Evolutionary conservation across 257 asterid genomes (phyloP).

Genomic region (Mentha longifolia): DNA sequence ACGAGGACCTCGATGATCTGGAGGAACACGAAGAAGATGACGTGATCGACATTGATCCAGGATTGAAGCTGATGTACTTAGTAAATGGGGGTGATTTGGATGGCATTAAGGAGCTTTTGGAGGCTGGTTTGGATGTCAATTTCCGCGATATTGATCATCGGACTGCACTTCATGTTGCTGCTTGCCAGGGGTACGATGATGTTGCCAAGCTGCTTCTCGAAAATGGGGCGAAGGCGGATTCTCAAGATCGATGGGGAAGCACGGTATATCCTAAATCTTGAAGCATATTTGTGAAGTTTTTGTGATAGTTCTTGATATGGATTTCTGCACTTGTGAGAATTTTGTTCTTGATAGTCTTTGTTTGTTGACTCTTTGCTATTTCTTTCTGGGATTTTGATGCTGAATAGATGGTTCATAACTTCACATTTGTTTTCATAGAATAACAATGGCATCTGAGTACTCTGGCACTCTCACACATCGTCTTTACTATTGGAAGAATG

Average conservation of each 20-base stretch:
- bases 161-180: constrained; percentile 91
- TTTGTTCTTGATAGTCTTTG: constrained; percentile 1
- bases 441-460: constrained; percentile 8
- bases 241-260: constrained; percentile 95
- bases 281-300: background rate
- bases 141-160: constrained; percentile 87
- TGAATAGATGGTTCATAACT: background rate
- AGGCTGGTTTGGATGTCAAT: constrained; percentile 69
- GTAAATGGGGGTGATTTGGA: constrained; percentile 88
- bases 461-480: background rate
- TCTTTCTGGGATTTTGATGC: background rate
- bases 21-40: constrained; percentile 59
- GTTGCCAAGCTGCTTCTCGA: constrained; percentile 66
- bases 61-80: constrained; percentile 80
- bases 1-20: constrained; percentile 46
- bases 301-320: background rate
- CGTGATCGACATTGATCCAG: constrained; percentile 65
- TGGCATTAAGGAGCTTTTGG: constrained; percentile 78
- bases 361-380: constrained; percentile 5
- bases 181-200: constrained; percentile 90
- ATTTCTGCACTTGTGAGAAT: background rate
- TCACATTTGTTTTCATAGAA: background rate
- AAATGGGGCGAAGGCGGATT: constrained; percentile 63
- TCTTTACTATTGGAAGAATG: constrained; percentile 1
- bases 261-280: constrained; percentile 58